phyloP scores from a whole-genome alignment of 805 yeast species.

The Kodamaea jinghongensis region DNA sequence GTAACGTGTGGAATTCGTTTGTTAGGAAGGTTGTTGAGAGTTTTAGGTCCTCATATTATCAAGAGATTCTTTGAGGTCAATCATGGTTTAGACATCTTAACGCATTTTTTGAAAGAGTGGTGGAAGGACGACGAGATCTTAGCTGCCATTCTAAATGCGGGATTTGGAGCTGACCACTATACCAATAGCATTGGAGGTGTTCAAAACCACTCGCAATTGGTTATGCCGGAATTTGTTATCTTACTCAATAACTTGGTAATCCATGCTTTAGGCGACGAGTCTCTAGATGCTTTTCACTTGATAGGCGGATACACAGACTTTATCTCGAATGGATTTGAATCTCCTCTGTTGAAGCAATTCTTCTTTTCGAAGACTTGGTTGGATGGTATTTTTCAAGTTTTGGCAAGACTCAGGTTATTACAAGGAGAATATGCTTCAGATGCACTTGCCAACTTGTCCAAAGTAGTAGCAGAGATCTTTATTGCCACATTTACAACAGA shows the following conservation, averaged over 20 bases:
- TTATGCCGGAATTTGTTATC: slow-evolving; percentile 7
- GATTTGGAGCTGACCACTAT: slow-evolving; percentile 39
- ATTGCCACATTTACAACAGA: slow-evolving; percentile 23
- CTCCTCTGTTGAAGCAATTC: slow-evolving; percentile 19
- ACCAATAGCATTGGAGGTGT: slow-evolving; percentile 2
- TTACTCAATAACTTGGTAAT: slow-evolving; percentile 7
- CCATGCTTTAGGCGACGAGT: slow-evolving; percentile 11
- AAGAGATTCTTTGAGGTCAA: slow-evolving; percentile 46
- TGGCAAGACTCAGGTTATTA: slow-evolving; percentile 32
- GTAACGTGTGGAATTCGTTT: slow-evolving; percentile 42
- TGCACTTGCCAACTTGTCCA: slow-evolving; percentile 25
- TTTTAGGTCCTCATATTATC: slow-evolving; percentile 46
- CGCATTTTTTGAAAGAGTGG: slow-evolving; percentile 43
- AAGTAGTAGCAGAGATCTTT: slow-evolving; percentile 35
- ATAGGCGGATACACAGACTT: slow-evolving; percentile 32
- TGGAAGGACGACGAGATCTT: slow-evolving; percentile 47
- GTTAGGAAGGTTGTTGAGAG: slow-evolving; percentile 47
- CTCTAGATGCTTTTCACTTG: slow-evolving; percentile 34
- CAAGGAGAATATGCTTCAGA: slow-evolving; percentile 21
- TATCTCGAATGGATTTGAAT: slow-evolving; percentile 29
- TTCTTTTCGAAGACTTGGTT: slow-evolving; percentile 33
- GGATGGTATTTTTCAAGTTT: slow-evolving; percentile 37
- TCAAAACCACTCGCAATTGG: slow-evolving; percentile 1
- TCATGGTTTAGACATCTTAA: slow-evolving; percentile 50
- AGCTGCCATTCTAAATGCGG: slow-evolving; percentile 41